A percentile compares a stretch with the other conserved stretches of the same genome.
Evolutionary conservation across 768 basidiomycete genomes (phyloP).

Genomic region (Rubroboletus satanas): DNA sequence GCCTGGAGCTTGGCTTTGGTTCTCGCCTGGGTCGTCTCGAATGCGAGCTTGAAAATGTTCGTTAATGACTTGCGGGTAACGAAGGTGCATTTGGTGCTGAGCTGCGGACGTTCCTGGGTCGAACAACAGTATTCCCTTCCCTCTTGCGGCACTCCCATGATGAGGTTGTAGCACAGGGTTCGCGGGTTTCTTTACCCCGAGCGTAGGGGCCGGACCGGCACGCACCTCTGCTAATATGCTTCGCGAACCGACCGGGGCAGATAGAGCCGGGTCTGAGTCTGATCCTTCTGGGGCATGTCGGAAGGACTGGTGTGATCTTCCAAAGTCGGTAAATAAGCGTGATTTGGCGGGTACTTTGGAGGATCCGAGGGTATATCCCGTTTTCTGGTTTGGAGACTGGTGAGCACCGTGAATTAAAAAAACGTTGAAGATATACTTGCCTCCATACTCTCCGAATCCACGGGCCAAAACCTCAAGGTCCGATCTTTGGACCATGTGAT

Average conservation of each 20-base stretch:
- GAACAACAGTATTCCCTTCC: constrained; percentile 24
- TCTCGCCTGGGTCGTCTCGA: constrained; percentile 16
- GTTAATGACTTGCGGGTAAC: constrained; percentile 22
- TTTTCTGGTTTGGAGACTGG: constrained; percentile 37
- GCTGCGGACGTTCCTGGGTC: constrained; percentile 34
- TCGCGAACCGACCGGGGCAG: constrained; percentile 64
- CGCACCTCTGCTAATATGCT: constrained; percentile 70
- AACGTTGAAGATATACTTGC: constrained; percentile 33
- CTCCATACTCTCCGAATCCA: constrained; percentile 66
- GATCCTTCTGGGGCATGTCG: constrained; percentile 47
- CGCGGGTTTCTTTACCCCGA: constrained; percentile 15
- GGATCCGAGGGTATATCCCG: constrained; percentile 39
- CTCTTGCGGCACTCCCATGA: constrained; percentile 32
- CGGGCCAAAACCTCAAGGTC: constrained; percentile 87
- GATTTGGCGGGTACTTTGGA: constrained; percentile 24
- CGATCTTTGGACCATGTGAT: constrained; percentile 89
- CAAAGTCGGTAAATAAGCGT: constrained; percentile 15
- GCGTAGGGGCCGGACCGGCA: constrained; percentile 40
- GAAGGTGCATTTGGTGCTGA: constrained; percentile 31
- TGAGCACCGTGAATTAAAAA: constrained; percentile 7
- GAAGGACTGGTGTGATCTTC: constrained; percentile 43
- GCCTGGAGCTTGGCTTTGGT: neutral
- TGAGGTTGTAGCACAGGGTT: constrained; percentile 34
- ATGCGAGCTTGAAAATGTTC: constrained; percentile 11
- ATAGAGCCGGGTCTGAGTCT: constrained; percentile 45